These are phyloP conservation scores for Stephanocyclus meneghinianus DNA, from an alignment of 352 stramenopile species.

Conservation along the genomic window DNA sequence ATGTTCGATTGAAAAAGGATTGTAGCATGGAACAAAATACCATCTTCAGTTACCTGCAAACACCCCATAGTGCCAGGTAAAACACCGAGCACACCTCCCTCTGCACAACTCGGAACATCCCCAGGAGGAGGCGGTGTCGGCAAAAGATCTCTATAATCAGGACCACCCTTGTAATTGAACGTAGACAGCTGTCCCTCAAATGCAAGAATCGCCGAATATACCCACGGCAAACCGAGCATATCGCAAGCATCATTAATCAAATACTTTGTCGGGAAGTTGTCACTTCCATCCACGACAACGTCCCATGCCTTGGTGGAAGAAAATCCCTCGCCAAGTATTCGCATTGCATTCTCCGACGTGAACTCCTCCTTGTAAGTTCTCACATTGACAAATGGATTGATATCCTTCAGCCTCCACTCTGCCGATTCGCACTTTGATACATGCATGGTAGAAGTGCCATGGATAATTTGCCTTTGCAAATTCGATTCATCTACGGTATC, in stretches of 20 bases:
- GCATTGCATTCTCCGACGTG: slow-evolving; percentile 63
- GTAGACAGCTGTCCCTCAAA: slow-evolving; percentile 94
- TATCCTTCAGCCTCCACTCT: slow-evolving; percentile 57
- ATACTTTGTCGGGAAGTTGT: slow-evolving; percentile 95
- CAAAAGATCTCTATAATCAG: slow-evolving; percentile 78
- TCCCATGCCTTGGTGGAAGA: slow-evolving; percentile 71
- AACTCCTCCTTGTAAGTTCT: slow-evolving; percentile 73
- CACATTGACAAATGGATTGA: slow-evolving; percentile 74
- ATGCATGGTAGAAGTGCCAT: slow-evolving; percentile 85
- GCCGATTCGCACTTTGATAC: slow-evolving; percentile 88
- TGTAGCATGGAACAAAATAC: background rate
- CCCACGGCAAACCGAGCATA: slow-evolving; percentile 83
- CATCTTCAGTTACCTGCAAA: slow-evolving; percentile 79
- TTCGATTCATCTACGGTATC: slow-evolving; percentile 94
- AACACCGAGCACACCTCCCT: slow-evolving; percentile 95
- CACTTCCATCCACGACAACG: slow-evolving; percentile 92
- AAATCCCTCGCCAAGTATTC: slow-evolving; percentile 68
- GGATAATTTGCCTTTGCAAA: slow-evolving; percentile 93
- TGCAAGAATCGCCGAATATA: slow-evolving; percentile 93
- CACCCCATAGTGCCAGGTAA: slow-evolving; percentile 93
- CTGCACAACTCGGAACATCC: slow-evolving; percentile 88
- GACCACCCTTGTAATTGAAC: slow-evolving; percentile 87
- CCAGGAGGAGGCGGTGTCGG: slow-evolving; percentile 85
- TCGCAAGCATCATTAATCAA: slow-evolving; percentile 89
- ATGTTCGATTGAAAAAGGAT: background rate